Conservation (phyloP, 1,139 yeast genomes). For the Geotrichum restrictum region DNA sequence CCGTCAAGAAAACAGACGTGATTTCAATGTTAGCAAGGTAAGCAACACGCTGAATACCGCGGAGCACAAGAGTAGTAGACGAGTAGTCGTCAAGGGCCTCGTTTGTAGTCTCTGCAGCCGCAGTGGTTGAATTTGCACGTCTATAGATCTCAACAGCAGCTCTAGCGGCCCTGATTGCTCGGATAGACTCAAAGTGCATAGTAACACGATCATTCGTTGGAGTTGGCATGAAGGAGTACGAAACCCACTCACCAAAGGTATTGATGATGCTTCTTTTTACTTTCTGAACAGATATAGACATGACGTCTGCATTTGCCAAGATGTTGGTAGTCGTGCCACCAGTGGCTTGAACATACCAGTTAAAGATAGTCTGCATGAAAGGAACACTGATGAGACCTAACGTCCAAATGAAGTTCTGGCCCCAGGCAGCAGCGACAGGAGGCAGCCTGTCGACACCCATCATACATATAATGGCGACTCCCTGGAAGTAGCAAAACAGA, state of each 20-base stretch:
- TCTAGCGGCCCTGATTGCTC: slow-evolving; percentile 21
- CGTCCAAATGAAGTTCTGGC: slow-evolving; percentile 95
- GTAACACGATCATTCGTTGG: slow-evolving; percentile 10
- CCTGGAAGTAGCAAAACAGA: slow-evolving; percentile 87
- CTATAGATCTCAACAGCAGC: slow-evolving; percentile 4
- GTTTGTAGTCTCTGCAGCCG: slow-evolving; percentile 58
- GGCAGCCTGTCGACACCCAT: slow-evolving; percentile 92
- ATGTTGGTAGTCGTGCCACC: slow-evolving; percentile 84
- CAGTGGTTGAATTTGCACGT: slow-evolving; percentile 46
- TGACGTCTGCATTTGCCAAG: slow-evolving; percentile 51
- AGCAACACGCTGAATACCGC: slow-evolving; percentile 92
- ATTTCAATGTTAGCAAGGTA: slow-evolving; percentile 80
- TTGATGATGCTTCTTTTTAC: slow-evolving; percentile 14
- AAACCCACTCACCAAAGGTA: slow-evolving; percentile 25
- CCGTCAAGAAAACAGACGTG: slow-evolving; percentile 80
- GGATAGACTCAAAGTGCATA: background rate
- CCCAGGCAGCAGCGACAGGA: slow-evolving; percentile 98
- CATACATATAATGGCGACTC: slow-evolving; percentile 89
- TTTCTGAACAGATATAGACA: slow-evolving; percentile 79
- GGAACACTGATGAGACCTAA: slow-evolving; percentile 76
- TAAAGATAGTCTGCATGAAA: slow-evolving; percentile 83
- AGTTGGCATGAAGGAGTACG: slow-evolving; percentile 24
- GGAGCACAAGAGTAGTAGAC: slow-evolving; percentile 68
- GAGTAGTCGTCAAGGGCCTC: slow-evolving; percentile 56
- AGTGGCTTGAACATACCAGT: slow-evolving; percentile 96